A percentile compares a stretch with the other conserved stretches of the same genome.
Conservation (phyloP, 1,284 basidiomycete species). For the Ustilago curta region DNA sequence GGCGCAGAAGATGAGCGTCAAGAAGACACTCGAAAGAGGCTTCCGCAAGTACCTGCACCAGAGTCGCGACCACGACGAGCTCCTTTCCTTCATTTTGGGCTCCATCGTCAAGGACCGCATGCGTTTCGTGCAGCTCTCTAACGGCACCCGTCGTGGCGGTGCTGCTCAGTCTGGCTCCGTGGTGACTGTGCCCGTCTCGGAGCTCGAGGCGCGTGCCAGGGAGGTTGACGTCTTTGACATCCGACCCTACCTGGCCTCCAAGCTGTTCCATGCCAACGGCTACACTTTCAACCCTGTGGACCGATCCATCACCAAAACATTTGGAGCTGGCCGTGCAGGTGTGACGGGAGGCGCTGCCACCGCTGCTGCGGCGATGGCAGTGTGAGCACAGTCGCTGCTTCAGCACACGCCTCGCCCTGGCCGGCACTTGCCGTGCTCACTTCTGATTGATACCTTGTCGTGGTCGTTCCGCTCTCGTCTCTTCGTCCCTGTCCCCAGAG, state of each 20-base stretch:
- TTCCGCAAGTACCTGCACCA: conserved; percentile 98
- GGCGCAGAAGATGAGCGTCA: conserved; percentile 97
- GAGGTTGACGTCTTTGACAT: conserved; percentile 95
- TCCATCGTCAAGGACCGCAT: conserved; percentile 95
- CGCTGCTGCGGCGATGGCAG: conserved; percentile 33
- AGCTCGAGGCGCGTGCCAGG: conserved; percentile 76
- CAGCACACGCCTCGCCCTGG: neutral
- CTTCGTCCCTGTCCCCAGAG: too few relatives aligned
- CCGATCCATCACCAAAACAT: conserved; percentile 63
- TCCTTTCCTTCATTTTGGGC: conserved; percentile 92
- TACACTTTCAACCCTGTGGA: conserved; percentile 73
- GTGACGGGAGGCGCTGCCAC: conserved; percentile 16
- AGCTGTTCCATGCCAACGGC: conserved; percentile 88
- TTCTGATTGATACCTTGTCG: conserved; percentile 4
- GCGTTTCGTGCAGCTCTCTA: conserved; percentile 74
- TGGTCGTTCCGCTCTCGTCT: conserved; percentile 1
- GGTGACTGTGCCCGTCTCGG: conserved; percentile 61
- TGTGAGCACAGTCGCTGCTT: conserved; percentile 3
- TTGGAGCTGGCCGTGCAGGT: conserved; percentile 40
- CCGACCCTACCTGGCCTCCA: conserved; percentile 83
- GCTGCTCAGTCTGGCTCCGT: conserved; percentile 30
- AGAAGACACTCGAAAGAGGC: conserved; percentile 89
- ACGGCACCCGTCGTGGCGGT: conserved; percentile 16
- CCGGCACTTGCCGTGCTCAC: neutral
- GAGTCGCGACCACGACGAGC: conserved; percentile 90